phyloP scores from a whole-genome alignment of 2,329 filamentous ascomycete genomes.

The Hypoxylon sp. region DNA sequence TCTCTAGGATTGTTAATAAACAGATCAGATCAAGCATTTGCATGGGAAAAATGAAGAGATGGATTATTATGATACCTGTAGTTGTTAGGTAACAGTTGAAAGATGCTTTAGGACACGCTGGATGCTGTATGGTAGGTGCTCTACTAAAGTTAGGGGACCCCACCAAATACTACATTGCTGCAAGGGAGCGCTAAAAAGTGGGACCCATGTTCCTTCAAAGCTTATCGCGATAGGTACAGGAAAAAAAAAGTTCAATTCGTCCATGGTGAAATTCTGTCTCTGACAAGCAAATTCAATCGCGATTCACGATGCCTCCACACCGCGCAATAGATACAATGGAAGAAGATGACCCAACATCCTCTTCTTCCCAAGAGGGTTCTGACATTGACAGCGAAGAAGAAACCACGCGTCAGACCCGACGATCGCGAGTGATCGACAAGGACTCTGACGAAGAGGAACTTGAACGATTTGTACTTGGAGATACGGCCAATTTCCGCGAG shows the following conservation, averaged over 20 bases:
- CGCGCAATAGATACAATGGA: conserved; percentile 46
- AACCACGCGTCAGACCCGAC: conserved; percentile 46
- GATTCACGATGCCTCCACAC: conserved; percentile 45
- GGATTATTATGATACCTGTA: not conserved
- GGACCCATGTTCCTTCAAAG: conserved; percentile 26
- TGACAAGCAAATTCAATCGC: conserved; percentile 20
- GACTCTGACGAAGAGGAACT: conserved; percentile 88
- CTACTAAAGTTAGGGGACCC: not conserved
- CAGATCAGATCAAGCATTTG: not conserved
- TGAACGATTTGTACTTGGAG: conserved; percentile 89
- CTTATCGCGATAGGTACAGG: conserved; percentile 29
- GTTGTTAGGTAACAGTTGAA: too few species aligned
- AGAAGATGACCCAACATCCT: conserved; percentile 41
- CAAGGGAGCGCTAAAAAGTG: conserved; percentile 25
- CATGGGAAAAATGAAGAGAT: not conserved
- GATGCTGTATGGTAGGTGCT: too few species aligned
- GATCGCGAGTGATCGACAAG: conserved; percentile 69
- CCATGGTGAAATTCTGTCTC: conserved; percentile 23
- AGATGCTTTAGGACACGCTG: not conserved
- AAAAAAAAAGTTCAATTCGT: conserved; percentile 48
- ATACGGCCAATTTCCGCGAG: conserved; percentile 84
- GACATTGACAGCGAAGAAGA: conserved; percentile 51
- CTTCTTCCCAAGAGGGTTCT: conserved; percentile 51
- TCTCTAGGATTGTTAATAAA: not conserved
- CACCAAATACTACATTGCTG: not conserved